Percentiles rank a stretch among this genome's conserved stretches.
phyloP scores from a whole-genome alignment of 257 asterid species.

The Plantago ovata region DNA sequence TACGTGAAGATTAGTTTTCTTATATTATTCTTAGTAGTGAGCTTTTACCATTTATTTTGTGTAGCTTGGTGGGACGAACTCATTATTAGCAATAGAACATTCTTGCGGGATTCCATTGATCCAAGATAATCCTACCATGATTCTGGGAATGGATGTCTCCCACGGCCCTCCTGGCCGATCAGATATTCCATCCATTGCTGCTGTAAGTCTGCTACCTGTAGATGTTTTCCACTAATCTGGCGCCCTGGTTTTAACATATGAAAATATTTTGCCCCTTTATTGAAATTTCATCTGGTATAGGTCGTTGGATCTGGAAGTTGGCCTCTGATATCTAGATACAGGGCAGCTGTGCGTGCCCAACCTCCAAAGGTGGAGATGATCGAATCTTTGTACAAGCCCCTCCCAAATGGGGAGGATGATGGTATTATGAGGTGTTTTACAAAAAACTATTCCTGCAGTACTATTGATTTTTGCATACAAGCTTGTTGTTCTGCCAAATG shows the following conservation, averaged over 20 bases:
- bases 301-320: conserved; percentile 92
- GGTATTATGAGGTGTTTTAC: conserved; percentile 80
- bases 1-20: conserved; percentile 10
- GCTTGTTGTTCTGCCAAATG: conserved; percentile 10
- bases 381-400: conserved; percentile 75
- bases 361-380: conserved; percentile 83
- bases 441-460: conserved; percentile 9
- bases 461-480: conserved; percentile 2
- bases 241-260: conserved; percentile 15
- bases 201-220: conserved; percentile 47
- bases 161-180: conserved; percentile 89
- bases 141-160: conserved; percentile 91
- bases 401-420: conserved; percentile 75
- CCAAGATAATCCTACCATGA: conserved; percentile 81
- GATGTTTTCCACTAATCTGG: conserved; percentile 7
- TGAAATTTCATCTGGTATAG: conserved; percentile 44
- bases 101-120: conserved; percentile 45
- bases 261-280: conserved; percentile 15
- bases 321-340: conserved; percentile 87
- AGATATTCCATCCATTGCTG: conserved; percentile 88
- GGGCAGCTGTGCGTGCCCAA: conserved; percentile 91
- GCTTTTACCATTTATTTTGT: conserved; percentile 13
- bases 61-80: conserved; percentile 93
- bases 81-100: conserved; percentile 70
- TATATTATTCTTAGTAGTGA: conserved; percentile 9